Percentiles rank a stretch among this genome's conserved stretches.
Evolutionary conservation across 129 eudicot genomes (phyloP).

Genomic region (Sambucus nigra): DNA sequence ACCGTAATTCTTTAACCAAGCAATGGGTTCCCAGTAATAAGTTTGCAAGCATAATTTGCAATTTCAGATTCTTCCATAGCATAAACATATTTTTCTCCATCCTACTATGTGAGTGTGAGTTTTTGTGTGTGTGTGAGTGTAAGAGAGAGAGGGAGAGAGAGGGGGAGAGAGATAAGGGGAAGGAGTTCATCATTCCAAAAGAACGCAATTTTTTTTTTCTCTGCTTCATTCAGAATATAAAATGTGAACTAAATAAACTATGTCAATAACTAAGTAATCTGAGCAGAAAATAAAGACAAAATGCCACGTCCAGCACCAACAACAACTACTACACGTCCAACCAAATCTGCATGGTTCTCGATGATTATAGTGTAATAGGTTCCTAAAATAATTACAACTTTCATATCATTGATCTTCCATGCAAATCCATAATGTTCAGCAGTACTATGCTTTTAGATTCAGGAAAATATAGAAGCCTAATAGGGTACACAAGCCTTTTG

Average conservation of each 20-base stretch:
- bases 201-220: background rate
- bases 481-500: slow-evolving; percentile 2
- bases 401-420: slow-evolving; percentile 8
- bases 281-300: slow-evolving; percentile 91
- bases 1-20: slow-evolving; percentile 83
- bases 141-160: slow-evolving; percentile 11
- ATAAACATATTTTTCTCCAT: slow-evolving; percentile 96
- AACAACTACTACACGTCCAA: slow-evolving; percentile 86
- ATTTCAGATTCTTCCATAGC: slow-evolving; percentile 99
- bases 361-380: slow-evolving; percentile 87
- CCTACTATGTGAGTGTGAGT: slow-evolving; percentile 54
- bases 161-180: too few species aligned
- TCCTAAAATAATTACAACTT: slow-evolving; percentile 29
- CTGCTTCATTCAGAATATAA: background rate
- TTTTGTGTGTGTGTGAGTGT: too few species aligned
- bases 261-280: slow-evolving; percentile 29
- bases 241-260: background rate
- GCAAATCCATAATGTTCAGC: background rate
- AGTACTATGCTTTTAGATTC: background rate
- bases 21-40: slow-evolving; percentile 84
- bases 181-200: background rate
- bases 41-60: slow-evolving; percentile 93
- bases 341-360: slow-evolving; percentile 84
- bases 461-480: background rate
- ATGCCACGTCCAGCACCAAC: slow-evolving; percentile 99